Base-by-base conservation (phyloP, 257 asterid genomes). In the Ajuga chamaepitys region DNA sequence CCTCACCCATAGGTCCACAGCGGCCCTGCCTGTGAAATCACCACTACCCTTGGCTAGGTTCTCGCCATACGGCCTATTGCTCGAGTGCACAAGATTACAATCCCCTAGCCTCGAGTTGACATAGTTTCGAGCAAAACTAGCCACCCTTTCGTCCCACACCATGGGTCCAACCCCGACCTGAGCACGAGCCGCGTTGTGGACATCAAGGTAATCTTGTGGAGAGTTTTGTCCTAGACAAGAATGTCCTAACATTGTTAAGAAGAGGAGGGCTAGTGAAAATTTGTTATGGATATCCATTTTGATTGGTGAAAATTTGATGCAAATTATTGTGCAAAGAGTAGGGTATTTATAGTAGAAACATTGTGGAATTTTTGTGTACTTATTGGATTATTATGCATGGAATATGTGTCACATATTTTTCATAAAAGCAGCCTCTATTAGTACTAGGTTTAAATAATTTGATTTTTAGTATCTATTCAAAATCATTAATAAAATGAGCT, bases 171-270 rank as follows among this genome's bases (percentile, higher is more conserved):
- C 84, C 1, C 83, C 68, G 9, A 82, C 85, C 5, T 25, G 62
- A 0, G 68, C 66, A 0, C 85, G 84, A 5, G 84, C 89, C 0
- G 35, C 61, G 48, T 86, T 84, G 53, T 86, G 91, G 9, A 76
- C 62, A 13, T 51, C 6, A 0, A 85, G 67, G 68, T 34, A 80
- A 66, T 82, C 86, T 45, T 71, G 78, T 0, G 44, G 82, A 4
- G 79, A 42, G 47, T 74, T 75, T 70, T 80, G 86, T 5, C 62
- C 84, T 24, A 46, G 30, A 4, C 72, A 67, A 17, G 68, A 11
- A 24, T 55, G 22, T 42, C 32, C 70, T 30, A 37, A 63, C 16
- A 66, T 13, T 40, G 26, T 32, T 30, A 8, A 18, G 40, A n/a
- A 65, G 30, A 57, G 25, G 62, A 54, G 25, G 37, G 64, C 13